Evolutionary conservation across 2,329 filamentous ascomycete species (phyloP).

Genomic region (Diplodia intermedia): DNA sequence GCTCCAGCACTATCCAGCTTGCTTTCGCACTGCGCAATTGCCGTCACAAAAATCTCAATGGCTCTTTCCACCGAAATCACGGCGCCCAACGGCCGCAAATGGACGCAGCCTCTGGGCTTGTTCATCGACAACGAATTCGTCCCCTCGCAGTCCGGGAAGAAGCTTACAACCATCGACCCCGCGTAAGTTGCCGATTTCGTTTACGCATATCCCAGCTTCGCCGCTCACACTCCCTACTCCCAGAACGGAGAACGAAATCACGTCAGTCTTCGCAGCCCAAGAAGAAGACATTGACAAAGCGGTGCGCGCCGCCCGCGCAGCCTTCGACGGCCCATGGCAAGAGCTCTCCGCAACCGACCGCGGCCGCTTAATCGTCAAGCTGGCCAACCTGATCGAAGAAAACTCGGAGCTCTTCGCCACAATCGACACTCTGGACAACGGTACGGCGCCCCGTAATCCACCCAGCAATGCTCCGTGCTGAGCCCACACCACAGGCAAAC

Average conservation of each 20-base stretch:
- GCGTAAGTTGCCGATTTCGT: neutral
- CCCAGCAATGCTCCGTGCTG: neutral
- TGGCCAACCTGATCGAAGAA: conserved; percentile 72
- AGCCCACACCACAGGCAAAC: conserved; percentile 56
- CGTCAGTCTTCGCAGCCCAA: conserved; percentile 72
- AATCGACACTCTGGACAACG: conserved; percentile 81
- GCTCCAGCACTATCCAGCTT: neutral
- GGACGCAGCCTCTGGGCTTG: conserved; percentile 50
- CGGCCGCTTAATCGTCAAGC: conserved; percentile 70
- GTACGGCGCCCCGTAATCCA: conserved; percentile 23
- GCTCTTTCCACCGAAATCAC: conserved; percentile 46
- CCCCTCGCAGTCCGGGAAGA: conserved; percentile 37
- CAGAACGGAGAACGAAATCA: conserved; percentile 72
- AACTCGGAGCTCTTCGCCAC: conserved; percentile 68
- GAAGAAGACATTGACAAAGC: conserved; percentile 71
- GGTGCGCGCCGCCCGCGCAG: conserved; percentile 72
- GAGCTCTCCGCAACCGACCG: conserved; percentile 71
- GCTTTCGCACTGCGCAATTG: neutral
- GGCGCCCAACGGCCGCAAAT: conserved; percentile 49
- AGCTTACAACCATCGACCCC: conserved; percentile 22
- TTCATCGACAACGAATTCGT: conserved; percentile 57
- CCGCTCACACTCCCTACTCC: neutral
- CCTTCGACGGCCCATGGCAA: conserved; percentile 73
- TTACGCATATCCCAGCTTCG: neutral
- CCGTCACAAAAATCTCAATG: conserved; percentile 36